Evolutionary conservation across 352 stramenopile genomes (phyloP), one percentile per base, ranked within the genome.

Genomic region (Phytophthora ramorum): DNA sequence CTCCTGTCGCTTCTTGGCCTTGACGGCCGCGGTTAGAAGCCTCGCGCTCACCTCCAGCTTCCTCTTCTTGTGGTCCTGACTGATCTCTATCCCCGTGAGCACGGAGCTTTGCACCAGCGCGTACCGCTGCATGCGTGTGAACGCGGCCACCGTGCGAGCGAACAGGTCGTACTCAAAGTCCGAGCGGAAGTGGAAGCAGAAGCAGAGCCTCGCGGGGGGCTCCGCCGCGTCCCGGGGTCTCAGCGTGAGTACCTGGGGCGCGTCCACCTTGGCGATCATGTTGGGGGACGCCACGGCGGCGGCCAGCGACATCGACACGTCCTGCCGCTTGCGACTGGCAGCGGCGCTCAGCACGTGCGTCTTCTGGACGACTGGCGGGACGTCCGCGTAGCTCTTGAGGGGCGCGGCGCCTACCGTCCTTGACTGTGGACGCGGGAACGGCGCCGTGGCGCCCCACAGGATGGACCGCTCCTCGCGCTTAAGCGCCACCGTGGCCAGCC

Each of bases 111-210:
- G 73, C 24, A 89, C 49, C 43, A 92, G 43, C 48, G 69, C 69
- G 46, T 81, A 80, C 19, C 73, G 63, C 60, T 87, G 78, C 45
- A 83, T 71, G 10, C 70, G 70, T 16, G 45, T 59, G 30, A 73
- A 82, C 0, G 81, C 79, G 3, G 60, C 32, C 4, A 81, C 26
- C 0, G 72, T 76, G 30, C 50, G 61, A 19, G 68, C 78, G 64
- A 92, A 89, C 26, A 90, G 49, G 7, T 81, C 66, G 56, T 71
- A 90, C 61, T 92, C 83, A 47, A 76, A 68, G 24, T 76, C 52
- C 28, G 79, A 79, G 43, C 78, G 73, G 50, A 92, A 90, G 62
- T 85, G 71, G 68, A 92, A 92, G 69, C 79, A 89, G 58, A 74
- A 90, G 75, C 83, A 92, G 30, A 81, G 44, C 37, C 68, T 62